Evolutionary conservation across 2,329 filamentous ascomycete genomes (phyloP).

Genomic region (Cordyceps fumosorosea): DNA sequence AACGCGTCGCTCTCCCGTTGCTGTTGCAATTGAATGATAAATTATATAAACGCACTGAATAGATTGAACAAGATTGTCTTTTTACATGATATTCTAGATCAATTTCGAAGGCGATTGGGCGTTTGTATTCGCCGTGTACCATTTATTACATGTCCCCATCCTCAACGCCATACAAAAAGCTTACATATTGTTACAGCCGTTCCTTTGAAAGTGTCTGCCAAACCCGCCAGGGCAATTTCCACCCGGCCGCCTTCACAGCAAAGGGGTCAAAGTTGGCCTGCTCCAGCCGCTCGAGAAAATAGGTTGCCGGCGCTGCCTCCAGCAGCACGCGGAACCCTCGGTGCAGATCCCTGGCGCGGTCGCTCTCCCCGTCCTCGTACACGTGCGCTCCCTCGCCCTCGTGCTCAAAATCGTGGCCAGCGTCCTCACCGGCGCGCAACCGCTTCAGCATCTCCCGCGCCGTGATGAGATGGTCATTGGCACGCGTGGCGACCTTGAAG

Average conservation of each 20-base stretch:
- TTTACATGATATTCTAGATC: neutral
- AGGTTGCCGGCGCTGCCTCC: slow-evolving; percentile 67
- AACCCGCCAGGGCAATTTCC: slow-evolving; percentile 79
- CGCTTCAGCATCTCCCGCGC: slow-evolving; percentile 86
- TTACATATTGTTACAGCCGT: slow-evolving; percentile 31
- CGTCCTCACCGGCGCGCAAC: slow-evolving; percentile 63
- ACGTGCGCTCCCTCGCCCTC: slow-evolving; percentile 65
- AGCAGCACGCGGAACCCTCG: slow-evolving; percentile 73
- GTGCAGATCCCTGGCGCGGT: slow-evolving; percentile 37
- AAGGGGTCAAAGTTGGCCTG: slow-evolving; percentile 77
- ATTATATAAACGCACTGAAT: neutral
- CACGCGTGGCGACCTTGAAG: slow-evolving; percentile 85
- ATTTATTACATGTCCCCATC: slow-evolving; percentile 5
- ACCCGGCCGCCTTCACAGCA: slow-evolving; percentile 56
- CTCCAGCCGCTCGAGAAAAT: slow-evolving; percentile 75
- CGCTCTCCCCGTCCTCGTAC: slow-evolving; percentile 33
- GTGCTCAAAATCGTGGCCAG: slow-evolving; percentile 86
- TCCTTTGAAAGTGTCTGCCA: slow-evolving; percentile 47
- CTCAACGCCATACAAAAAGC: neutral
- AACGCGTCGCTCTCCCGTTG: neutral
- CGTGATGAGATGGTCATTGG: slow-evolving; percentile 93
- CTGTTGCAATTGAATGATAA: neutral
- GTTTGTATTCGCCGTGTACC: neutral
- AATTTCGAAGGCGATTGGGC: neutral
- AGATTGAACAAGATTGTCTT: neutral